Evolutionary conservation across 495 filamentous ascomycete genomes (phyloP).

Genomic region (Echria macrotheca): DNA sequence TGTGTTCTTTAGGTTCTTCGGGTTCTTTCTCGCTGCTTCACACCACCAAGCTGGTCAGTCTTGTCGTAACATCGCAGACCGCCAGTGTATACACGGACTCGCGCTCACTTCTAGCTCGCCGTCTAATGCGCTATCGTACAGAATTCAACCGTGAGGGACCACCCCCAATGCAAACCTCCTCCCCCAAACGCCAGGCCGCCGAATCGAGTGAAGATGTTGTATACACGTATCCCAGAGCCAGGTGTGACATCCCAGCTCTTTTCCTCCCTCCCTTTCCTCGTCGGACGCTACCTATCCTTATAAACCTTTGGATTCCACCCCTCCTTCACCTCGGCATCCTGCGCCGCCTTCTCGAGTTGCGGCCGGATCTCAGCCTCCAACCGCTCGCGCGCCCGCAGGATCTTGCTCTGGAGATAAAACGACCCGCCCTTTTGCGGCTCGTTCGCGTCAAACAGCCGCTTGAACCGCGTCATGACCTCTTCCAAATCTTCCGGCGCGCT

Average conservation of each 20-base stretch:
- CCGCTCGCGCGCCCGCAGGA: slow-evolving; percentile 81
- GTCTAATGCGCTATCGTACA: no score
- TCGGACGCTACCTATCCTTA: slow-evolving; percentile 63
- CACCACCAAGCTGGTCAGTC: no score
- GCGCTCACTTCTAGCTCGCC: no score
- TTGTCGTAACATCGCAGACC: no score
- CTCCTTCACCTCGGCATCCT: slow-evolving; percentile 64
- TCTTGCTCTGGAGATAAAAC: slow-evolving; percentile 97
- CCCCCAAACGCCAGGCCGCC: slow-evolving; percentile 40
- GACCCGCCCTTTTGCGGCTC: slow-evolving; percentile 92
- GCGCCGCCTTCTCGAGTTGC: slow-evolving; percentile 43
- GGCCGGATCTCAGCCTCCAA: slow-evolving; percentile 75
- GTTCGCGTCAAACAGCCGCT: slow-evolving; percentile 89
- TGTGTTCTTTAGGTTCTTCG: no score
- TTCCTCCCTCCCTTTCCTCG: background rate
- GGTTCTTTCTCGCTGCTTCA: no score
- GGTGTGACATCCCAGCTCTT: background rate
- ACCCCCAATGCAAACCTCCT: slow-evolving; percentile 9
- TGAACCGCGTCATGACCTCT: slow-evolving; percentile 77
- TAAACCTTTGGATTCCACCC: slow-evolving; percentile 95
- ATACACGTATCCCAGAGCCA: background rate
- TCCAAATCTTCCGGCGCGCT: slow-evolving; percentile 72
- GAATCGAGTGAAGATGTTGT: slow-evolving; percentile 43
- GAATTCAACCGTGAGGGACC: no score
- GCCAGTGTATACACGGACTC: no score